Evolutionary conservation across 306 rosid species (phyloP), one percentile per base, ranked within the genome.

Genomic region (Lathyrus oleraceus): DNA sequence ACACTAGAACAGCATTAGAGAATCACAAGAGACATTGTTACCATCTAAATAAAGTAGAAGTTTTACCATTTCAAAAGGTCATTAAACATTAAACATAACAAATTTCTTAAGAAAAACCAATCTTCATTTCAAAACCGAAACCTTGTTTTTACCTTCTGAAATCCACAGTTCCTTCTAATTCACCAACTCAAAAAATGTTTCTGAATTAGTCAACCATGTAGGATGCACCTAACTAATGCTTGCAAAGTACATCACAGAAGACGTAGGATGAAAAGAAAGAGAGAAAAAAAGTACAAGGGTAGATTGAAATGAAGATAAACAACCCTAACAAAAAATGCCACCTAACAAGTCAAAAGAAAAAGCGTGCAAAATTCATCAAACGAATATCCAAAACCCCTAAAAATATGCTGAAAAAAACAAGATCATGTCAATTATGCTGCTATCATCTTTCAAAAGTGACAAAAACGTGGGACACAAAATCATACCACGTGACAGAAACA

Each of bases 341-440:
- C 74, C 72, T 45, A 70, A 77, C 63, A n/a, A 73, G 64, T 69
- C 45, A 6, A 47, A 81, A 60, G 64, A 80, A 54, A 47, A 73
- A 56, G 58, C 75, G 71, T 66, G 51, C 28, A 80, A 72, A 83
- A 58, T 66, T 60, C 84, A 53, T 44, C 64, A 81, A 68, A 27
- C 56, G 32, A 61, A 52, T 59, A 65, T 21, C 53, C 23, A 65
- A 10, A n/a, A 35, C 60, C 80, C 43, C 27, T 14, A 58, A 72
- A 66, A 69, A 64, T 62, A 71, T 14, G 59, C 47, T 36, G 17
- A 58, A 70, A 76, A 45, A 76, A 40, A 48, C 7, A 70, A 52
- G 69, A 75, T 61, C 17, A 54, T 69, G 57, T 71, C 76, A 80
- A 70, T 28, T 36, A 70, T 70, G 72, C 78, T 65, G 65, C 79